Evolutionary conservation across 306 rosid genomes (phyloP).

Genomic region (Prunus fruticosa): DNA sequence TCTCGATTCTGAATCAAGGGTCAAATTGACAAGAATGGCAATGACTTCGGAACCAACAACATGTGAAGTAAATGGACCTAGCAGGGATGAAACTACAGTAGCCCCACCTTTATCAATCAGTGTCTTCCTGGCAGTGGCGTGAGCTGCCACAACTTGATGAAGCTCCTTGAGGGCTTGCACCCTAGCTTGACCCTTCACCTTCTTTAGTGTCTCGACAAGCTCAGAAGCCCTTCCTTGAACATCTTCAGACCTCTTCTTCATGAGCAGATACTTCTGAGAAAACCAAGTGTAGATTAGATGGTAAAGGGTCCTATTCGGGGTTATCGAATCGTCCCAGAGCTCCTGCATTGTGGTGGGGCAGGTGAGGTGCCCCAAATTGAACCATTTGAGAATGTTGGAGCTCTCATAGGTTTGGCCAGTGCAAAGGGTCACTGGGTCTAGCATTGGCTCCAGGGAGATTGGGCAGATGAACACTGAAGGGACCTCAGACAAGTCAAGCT

Average conservation of each 20-base stretch:
- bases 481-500: constrained; percentile 62
- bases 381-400: constrained; percentile 79
- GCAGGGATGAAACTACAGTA: constrained; percentile 47
- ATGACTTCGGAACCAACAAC: constrained; percentile 71
- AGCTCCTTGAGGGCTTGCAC: constrained; percentile 76
- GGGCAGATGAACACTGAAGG: constrained; percentile 78
- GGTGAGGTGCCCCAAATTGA: constrained; percentile 61
- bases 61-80: constrained; percentile 75
- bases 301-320: constrained; percentile 65
- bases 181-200: constrained; percentile 73
- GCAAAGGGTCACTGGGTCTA: constrained; percentile 81
- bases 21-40: constrained; percentile 58
- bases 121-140: constrained; percentile 52
- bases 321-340: constrained; percentile 81
- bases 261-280: constrained; percentile 61
- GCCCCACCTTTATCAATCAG: constrained; percentile 60
- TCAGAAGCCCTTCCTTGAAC: constrained; percentile 74
- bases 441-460: constrained; percentile 83
- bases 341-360: constrained; percentile 89
- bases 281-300: constrained; percentile 62
- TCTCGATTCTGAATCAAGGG: constrained; percentile 61
- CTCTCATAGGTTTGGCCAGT: constrained; percentile 79
- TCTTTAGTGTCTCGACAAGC: constrained; percentile 60
- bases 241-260: constrained; percentile 76
- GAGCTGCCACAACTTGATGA: constrained; percentile 52